Conservation (phyloP, 495 filamentous ascomycete genomes). For the Haplographium delicatum region DNA sequence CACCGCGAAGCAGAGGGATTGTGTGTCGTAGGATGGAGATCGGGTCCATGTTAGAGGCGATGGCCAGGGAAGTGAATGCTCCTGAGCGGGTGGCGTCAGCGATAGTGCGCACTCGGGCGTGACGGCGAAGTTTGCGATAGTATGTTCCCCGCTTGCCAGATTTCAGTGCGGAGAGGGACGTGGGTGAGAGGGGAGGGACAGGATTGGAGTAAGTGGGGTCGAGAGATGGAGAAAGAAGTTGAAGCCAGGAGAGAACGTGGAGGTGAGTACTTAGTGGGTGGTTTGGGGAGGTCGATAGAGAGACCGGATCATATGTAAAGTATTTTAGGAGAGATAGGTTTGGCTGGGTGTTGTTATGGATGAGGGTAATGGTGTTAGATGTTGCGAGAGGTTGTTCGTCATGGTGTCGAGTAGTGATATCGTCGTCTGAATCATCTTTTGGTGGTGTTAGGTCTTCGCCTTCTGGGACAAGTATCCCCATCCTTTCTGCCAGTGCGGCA, state of each 20-base stretch:
- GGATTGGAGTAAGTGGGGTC: slow-evolving; percentile 66
- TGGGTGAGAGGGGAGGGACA: slow-evolving; percentile 45
- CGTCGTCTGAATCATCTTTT: slow-evolving; percentile 7
- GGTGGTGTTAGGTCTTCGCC: slow-evolving; percentile 11
- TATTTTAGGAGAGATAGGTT: slow-evolving; percentile 83
- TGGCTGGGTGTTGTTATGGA: slow-evolving; percentile 85
- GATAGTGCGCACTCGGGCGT: slow-evolving; percentile 57
- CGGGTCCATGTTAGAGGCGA: slow-evolving; percentile 76
- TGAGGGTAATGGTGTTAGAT: slow-evolving; percentile 77
- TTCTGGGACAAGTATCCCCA: slow-evolving; percentile 64
- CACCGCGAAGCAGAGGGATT: slow-evolving; percentile 76
- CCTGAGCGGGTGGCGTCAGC: slow-evolving; percentile 70
- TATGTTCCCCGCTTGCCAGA: slow-evolving; percentile 72
- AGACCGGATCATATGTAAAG: slow-evolving; percentile 68
- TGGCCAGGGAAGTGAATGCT: slow-evolving; percentile 74
- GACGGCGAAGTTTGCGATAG: slow-evolving; percentile 81
- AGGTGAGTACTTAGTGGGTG: slow-evolving; percentile 83
- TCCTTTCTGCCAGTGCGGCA: slow-evolving; percentile 83
- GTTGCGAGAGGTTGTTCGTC: slow-evolving; percentile 13
- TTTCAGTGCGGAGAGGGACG: slow-evolving; percentile 60
- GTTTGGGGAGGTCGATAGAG: slow-evolving; percentile 24
- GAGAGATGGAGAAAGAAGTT: slow-evolving; percentile 66
- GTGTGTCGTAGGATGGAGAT: slow-evolving; percentile 64
- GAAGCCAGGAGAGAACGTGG: slow-evolving; percentile 81
- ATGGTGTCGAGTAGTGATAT: background rate